Evolutionary conservation across 179 eudicot species (phyloP).

Genomic region (Monotropa hypopitys): DNA sequence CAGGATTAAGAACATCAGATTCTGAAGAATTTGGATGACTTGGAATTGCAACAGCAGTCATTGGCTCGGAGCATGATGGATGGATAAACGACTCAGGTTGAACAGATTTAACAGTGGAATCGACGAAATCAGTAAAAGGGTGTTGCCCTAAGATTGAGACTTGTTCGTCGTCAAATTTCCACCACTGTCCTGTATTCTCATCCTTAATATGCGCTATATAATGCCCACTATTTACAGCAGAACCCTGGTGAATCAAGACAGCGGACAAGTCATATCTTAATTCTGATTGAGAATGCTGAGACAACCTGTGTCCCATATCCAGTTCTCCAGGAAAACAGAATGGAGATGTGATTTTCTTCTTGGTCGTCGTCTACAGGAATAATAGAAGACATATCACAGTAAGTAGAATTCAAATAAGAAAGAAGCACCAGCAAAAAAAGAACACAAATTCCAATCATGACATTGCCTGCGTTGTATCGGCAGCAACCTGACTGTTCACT

Average conservation of each 20-base stretch:
- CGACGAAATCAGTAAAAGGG: slow-evolving; percentile 73
- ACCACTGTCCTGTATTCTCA: slow-evolving; percentile 75
- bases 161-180: slow-evolving; percentile 97
- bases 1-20: slow-evolving; percentile 19
- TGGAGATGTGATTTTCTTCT: slow-evolving; percentile 86
- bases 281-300: slow-evolving; percentile 39
- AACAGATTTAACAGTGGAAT: slow-evolving; percentile 34
- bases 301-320: slow-evolving; percentile 64
- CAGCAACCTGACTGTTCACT: background rate
- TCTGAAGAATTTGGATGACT: slow-evolving; percentile 20
- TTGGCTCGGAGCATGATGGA: slow-evolving; percentile 24
- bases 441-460: background rate
- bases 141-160: slow-evolving; percentile 73
- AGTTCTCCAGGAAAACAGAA: slow-evolving; percentile 76
- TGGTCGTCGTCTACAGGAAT: slow-evolving; percentile 62
- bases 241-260: slow-evolving; percentile 86
- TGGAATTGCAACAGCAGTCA: slow-evolving; percentile 22
- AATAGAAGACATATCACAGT: background rate
- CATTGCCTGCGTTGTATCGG: background rate
- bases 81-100: slow-evolving; percentile 23
- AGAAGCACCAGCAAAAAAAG: background rate
- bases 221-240: slow-evolving; percentile 96
- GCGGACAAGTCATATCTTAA: slow-evolving; percentile 77
- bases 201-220: slow-evolving; percentile 89
- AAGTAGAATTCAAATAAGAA: background rate